Conservation (phyloP, 208 protist genomes). For the Acanthamoeba divionensis region DNA sequence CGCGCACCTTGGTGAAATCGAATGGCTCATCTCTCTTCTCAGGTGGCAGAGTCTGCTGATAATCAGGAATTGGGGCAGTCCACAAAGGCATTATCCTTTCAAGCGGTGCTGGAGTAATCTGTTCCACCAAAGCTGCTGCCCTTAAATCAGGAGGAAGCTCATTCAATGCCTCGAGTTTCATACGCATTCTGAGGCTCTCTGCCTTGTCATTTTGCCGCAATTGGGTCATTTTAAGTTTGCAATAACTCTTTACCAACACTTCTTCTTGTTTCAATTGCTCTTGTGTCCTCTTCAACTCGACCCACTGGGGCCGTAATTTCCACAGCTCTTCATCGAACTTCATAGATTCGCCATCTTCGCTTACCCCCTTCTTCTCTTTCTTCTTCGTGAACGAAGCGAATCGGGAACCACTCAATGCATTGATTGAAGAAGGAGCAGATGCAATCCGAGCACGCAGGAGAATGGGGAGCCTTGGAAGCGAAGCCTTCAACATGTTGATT, state of each 20-base stretch:
- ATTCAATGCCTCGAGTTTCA: neutral
- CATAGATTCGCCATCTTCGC: neutral
- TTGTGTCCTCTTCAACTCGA: neutral
- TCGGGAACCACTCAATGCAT: no score
- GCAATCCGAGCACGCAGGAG: no score
- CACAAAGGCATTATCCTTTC: neutral
- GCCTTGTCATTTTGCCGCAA: neutral
- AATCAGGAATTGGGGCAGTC: neutral
- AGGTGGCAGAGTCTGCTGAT: neutral
- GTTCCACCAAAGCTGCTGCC: neutral
- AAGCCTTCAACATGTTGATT: no score
- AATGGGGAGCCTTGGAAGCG: no score
- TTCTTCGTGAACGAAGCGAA: conserved; percentile 29
- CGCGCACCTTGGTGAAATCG: conserved; percentile 16
- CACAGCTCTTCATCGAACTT: neutral
- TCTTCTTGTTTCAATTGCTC: neutral
- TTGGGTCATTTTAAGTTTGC: neutral
- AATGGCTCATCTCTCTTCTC: conserved; percentile 3
- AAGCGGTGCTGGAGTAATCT: neutral
- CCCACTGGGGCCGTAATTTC: conserved; percentile 16
- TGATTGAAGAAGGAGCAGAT: no score
- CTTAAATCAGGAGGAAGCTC: neutral
- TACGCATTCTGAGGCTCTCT: neutral
- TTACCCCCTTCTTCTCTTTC: conserved; percentile 7
- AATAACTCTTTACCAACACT: neutral